Conservation (phyloP, 148 eudicot genomes). For the Chenopodium berlandieri region DNA sequence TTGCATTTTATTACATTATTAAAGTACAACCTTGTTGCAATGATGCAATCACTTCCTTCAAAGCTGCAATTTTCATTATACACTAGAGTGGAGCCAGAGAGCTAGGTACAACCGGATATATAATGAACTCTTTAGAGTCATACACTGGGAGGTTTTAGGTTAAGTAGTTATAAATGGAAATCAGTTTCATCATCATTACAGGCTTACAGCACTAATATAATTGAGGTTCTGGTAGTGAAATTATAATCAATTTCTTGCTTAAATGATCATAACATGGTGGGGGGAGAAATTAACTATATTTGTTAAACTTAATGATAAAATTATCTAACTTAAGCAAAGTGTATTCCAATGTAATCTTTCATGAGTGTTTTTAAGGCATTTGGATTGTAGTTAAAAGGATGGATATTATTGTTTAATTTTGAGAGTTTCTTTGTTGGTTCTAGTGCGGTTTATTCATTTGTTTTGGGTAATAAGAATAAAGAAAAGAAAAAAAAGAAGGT, state of each 20-base stretch:
- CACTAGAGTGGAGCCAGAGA: no score
- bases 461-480: not conserved
- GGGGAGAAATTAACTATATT: not conserved
- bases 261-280: no score
- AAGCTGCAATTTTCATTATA: no score
- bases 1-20: no score
- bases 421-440: not conserved
- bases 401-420: slow-evolving; percentile 2
- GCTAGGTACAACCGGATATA: no score
- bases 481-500: not conserved
- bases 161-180: no score
- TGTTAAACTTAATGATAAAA: not conserved
- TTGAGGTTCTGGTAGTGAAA: not conserved
- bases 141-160: no score
- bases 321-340: not conserved
- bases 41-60: not conserved
- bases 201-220: not conserved
- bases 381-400: not conserved
- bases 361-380: not conserved
- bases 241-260: not conserved
- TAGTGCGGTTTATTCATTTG: not conserved
- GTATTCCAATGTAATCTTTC: not conserved
- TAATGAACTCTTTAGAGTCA: not conserved
- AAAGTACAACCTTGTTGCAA: not conserved
- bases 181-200: no score